Percentiles rank a stretch among this genome's conserved stretches.
Conservation (phyloP, 352 stramenopile genomes). For the Globisporangium cystogenes region DNA sequence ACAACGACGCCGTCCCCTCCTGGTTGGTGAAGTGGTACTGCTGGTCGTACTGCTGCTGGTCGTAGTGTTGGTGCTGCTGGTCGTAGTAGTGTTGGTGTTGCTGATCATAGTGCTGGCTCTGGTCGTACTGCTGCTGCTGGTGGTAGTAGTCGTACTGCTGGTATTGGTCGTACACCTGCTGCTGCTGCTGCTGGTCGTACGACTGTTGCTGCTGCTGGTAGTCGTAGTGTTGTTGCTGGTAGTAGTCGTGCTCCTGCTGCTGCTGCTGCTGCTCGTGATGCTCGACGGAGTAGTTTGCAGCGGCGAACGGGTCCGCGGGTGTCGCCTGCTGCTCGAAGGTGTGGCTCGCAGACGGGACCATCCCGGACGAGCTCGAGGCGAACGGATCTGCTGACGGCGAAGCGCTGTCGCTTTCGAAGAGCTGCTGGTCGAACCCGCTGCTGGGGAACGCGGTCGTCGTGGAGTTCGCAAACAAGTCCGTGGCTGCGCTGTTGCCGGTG, state of each 20-base stretch:
- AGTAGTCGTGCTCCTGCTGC: not conserved
- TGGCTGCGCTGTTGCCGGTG: not conserved
- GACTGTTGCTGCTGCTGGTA: slow-evolving; percentile 3
- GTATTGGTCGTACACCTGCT: not conserved
- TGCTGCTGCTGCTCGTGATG: not conserved
- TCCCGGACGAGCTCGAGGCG: not conserved
- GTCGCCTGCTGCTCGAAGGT: not conserved
- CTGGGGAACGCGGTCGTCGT: not conserved
- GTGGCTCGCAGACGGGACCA: not conserved
- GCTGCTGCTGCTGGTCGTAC: not conserved
- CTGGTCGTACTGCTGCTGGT: slow-evolving; percentile 1
- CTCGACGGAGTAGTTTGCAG: not conserved
- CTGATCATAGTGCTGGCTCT: not conserved
- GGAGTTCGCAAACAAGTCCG: slow-evolving; percentile 4
- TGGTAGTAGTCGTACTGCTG: not conserved
- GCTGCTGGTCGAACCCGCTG: slow-evolving; percentile 6
- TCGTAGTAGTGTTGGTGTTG: not conserved
- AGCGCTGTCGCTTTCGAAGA: not conserved
- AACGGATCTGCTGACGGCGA: not conserved
- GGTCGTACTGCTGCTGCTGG: not conserved
- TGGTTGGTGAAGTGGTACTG: slow-evolving; percentile 7
- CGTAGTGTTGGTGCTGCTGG: not conserved
- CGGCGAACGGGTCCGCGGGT: too few relatives aligned
- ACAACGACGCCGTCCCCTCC: not conserved
- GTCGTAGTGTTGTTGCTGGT: not conserved